Evolutionary conservation across 2,329 filamentous ascomycete genomes (phyloP), one percentile per base, ranked within the genome.

Genomic region (Pseudogymnoascus sp.): DNA sequence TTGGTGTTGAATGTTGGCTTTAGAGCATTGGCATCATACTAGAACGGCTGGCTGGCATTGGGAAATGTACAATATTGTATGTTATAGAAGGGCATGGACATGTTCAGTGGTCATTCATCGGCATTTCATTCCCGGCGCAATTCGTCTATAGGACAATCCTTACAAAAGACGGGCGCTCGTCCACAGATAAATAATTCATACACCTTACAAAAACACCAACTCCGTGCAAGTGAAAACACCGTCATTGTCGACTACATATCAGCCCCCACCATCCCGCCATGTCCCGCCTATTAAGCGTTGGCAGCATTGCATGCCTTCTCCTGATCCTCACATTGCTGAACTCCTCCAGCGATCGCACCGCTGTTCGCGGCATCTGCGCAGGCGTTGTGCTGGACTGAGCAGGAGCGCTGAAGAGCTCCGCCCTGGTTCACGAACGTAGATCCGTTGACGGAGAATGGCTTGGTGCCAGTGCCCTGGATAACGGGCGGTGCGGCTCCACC

Each of bases 331-430:
- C 85, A 88, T 62, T 85, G 79, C 3, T 48, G 42, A 35, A 80
- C 72, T 63, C 76, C 70, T 45, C 76, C 76, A 2, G 69, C 65
- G 12, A 75, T 66, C 59, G 72, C 63, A 18, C 83, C 81, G 12
- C 74, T 67, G 71, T 87, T 87, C 62, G 81, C 81, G 29, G 79
- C 79, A 65, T 84, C 74, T 9, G 80, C 76, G 68, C 86, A 88
- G 2, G 71, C 73, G 68, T 86, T 87, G 74, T 84, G 81, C 74
- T 87, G 83, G 62, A 85, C 79, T 64, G 84, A 79, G 70, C 86
- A 88, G 35, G 83, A 80, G 58, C 86, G 78, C 73, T 86, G 80
- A 42, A 81, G 74, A 27, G 86, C 86, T 10, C 79, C 81, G 3
- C 70, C 74, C 66, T 81, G 70, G 70, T 81, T 81, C 37, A 80